phyloP scores from a whole-genome alignment of 1,284 basidiomycete species.

The Ustilago xerochloae region DNA sequence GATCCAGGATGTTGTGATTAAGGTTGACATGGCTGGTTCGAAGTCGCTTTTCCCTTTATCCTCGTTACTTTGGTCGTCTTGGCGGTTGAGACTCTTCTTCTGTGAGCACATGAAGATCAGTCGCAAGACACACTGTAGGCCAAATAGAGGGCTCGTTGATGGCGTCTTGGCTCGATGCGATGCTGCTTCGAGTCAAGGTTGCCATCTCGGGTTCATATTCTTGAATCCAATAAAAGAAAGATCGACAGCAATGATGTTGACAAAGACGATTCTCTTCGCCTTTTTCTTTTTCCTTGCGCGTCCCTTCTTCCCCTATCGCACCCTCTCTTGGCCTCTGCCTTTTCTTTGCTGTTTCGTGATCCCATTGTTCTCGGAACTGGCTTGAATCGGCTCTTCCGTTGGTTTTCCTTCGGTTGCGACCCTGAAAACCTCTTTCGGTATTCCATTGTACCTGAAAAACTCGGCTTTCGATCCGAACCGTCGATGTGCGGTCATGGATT shows the following conservation, averaged over 20 bases:
- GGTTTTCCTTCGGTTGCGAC: not conserved
- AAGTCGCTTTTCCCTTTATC: not conserved
- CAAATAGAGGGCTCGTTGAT: constrained; percentile 9
- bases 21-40: not conserved
- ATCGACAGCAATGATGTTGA: constrained; percentile 22
- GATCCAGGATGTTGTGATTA: not conserved
- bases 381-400: constrained; percentile 15
- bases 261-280: constrained; percentile 17
- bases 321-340: constrained; percentile 9
- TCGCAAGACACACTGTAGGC: not conserved
- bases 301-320: not conserved
- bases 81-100: not conserved
- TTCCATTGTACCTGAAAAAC: constrained; percentile 2
- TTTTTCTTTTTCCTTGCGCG: constrained; percentile 19
- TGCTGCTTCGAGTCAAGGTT: not conserved
- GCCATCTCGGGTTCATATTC: not conserved
- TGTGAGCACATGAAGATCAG: not conserved
- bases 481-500: not conserved
- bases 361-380: constrained; percentile 9
- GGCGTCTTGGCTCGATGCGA: not conserved
- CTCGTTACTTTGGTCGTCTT: not conserved
- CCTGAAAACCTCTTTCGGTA: not conserved
- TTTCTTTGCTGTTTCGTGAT: constrained; percentile 21
- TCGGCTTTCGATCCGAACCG: constrained; percentile 17
- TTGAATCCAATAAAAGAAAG: too few relatives aligned